phyloP scores from a whole-genome alignment of 257 asterid species.

The Dorcoceras hygrometricum region DNA sequence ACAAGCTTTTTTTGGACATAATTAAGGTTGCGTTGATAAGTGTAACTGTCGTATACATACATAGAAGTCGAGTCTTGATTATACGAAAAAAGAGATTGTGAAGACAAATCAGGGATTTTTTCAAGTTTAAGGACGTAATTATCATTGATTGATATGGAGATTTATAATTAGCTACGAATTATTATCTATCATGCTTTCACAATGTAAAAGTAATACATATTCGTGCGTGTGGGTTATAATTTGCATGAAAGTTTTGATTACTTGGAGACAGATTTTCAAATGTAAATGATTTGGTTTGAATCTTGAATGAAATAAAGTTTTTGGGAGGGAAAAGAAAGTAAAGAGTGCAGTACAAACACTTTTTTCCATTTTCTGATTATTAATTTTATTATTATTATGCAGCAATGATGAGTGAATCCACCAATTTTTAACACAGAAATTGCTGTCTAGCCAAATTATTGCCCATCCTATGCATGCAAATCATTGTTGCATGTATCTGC shows the following conservation, averaged over 20 bases:
- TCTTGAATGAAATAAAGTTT: constrained; percentile 21
- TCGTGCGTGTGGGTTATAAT: constrained; percentile 22
- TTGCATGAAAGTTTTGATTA: constrained; percentile 24
- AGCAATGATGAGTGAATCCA: constrained; percentile 38
- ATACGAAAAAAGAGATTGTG: too few species aligned
- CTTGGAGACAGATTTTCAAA: constrained; percentile 43
- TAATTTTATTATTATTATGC: constrained; percentile 30
- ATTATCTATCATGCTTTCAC: too few species aligned
- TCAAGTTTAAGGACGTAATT: too few species aligned
- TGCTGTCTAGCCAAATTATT: constrained; percentile 32
- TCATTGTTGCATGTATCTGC: not conserved
- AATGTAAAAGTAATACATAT: not conserved
- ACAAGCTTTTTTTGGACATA: too few species aligned
- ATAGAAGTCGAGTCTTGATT: too few species aligned
- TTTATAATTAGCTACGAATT: too few species aligned
- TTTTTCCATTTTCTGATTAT: not conserved
- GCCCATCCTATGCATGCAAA: not conserved
- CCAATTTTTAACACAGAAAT: constrained; percentile 21
- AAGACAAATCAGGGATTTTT: too few species aligned
- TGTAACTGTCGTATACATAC: too few species aligned
- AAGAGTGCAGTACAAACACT: not conserved
- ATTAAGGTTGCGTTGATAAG: too few species aligned
- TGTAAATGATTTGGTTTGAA: constrained; percentile 37
- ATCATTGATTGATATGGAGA: too few species aligned
- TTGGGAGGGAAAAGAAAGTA: constrained; percentile 24